These are phyloP conservation scores for Schizochytrium sp. DNA, from an alignment of 108 stramenopile genomes.

Conservation along the genomic window DNA sequence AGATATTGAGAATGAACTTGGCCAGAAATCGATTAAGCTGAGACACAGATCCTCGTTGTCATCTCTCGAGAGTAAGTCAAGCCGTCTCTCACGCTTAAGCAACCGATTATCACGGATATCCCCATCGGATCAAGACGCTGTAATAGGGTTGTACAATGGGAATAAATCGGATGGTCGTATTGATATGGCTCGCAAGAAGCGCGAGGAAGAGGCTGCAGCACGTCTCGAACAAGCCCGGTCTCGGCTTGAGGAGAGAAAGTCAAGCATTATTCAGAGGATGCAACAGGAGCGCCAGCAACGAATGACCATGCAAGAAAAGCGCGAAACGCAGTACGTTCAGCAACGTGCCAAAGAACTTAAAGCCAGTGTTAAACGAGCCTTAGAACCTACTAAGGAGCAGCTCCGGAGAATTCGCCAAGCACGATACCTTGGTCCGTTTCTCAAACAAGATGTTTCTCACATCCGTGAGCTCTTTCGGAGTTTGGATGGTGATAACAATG, in stretches of 20 bases:
- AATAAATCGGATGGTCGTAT: not conserved
- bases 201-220: not conserved
- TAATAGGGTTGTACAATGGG: not conserved
- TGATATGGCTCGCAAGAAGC: not conserved
- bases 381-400: slow-evolving; percentile 45
- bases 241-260: slow-evolving; percentile 23
- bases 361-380: not conserved
- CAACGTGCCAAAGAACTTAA: not conserved
- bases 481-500: not conserved
- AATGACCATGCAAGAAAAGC: no score
- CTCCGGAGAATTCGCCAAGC: not conserved
- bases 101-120: not conserved
- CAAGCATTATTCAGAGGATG: not conserved
- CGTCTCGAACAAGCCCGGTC: slow-evolving; percentile 15
- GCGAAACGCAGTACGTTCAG: not conserved
- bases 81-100: not conserved
- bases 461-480: slow-evolving; percentile 1
- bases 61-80: not conserved
- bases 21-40: not conserved
- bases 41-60: not conserved
- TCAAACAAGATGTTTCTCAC: slow-evolving; percentile 42
- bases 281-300: not conserved
- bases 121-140: not conserved
- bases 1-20: not conserved
- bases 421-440: slow-evolving; percentile 23